Evolutionary conservation across 2,329 filamentous ascomycete genomes (phyloP).

Genomic region (Epichloe bromicola): DNA sequence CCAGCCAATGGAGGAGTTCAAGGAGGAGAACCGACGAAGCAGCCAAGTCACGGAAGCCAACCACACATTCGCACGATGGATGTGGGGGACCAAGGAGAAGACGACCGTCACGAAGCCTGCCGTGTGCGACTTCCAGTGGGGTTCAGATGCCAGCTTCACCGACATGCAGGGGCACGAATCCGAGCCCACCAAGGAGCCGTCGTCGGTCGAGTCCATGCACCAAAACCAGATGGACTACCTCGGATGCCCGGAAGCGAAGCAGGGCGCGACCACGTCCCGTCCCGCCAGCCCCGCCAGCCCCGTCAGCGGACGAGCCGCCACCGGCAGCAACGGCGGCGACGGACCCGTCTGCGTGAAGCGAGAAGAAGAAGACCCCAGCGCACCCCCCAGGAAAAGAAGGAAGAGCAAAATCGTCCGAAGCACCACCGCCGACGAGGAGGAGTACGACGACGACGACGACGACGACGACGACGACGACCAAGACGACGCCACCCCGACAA

Average conservation of each 20-base stretch:
- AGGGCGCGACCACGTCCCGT: constrained; percentile 47
- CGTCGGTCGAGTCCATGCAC: constrained; percentile 43
- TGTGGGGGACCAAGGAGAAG: constrained; percentile 21
- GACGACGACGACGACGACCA: constrained; percentile 4
- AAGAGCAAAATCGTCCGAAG: constrained; percentile 40
- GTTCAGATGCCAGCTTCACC: constrained; percentile 54
- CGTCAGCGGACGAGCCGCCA: constrained; percentile 9
- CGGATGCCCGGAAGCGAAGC: constrained; percentile 41
- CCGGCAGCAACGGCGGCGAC: constrained; percentile 8
- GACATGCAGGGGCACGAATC: constrained; percentile 45
- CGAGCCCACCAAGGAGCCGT: constrained; percentile 42
- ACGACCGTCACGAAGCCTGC: constrained; percentile 21
- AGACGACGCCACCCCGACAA: constrained; percentile 23
- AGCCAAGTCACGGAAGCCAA: constrained; percentile 19
- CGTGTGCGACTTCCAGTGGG: constrained; percentile 45
- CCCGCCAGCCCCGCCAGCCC: constrained; percentile 18
- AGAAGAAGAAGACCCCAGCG: constrained; percentile 23
- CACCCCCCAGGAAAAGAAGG: constrained; percentile 36
- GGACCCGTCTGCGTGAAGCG: constrained; percentile 15
- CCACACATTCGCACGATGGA: constrained; percentile 28
- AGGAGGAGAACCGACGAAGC: constrained; percentile 24
- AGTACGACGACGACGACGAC: constrained; percentile 27
- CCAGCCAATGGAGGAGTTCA: constrained; percentile 29
- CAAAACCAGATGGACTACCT: constrained; percentile 42
- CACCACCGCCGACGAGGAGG: constrained; percentile 11